phyloP scores from a whole-genome alignment of 2,329 filamentous ascomycete genomes.

The Colletotrichum incanum region DNA sequence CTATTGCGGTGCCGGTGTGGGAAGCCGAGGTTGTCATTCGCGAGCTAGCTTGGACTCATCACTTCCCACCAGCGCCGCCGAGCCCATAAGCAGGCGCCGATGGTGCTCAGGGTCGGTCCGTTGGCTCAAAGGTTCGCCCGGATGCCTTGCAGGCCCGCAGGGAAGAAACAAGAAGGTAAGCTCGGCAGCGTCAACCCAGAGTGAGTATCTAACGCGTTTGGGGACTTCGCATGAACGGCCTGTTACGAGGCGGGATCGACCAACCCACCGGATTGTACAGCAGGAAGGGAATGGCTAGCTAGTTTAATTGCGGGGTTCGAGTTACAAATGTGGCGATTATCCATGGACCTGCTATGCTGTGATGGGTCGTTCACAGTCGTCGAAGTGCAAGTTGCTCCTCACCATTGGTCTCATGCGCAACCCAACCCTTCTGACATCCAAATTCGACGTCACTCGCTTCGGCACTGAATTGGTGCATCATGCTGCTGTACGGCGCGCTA shows the following conservation, averaged over 20 bases:
- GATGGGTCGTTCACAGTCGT: not conserved
- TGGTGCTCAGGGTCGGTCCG: not conserved
- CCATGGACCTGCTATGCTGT: not conserved
- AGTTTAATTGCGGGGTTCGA: not conserved
- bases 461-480: not conserved
- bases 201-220: not conserved
- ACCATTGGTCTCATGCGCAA: not conserved
- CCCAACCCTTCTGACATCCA: not conserved
- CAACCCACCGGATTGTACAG: not conserved
- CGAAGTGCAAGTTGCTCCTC: too few relatives aligned
- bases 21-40: not conserved
- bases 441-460: slow-evolving; percentile 10
- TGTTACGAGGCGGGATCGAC: not conserved
- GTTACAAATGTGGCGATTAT: not conserved
- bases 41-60: not conserved
- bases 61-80: not conserved
- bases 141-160: slow-evolving; percentile 7
- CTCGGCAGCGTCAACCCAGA: not conserved
- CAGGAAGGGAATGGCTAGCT: not conserved
- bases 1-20: not conserved
- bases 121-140: slow-evolving; percentile 31
- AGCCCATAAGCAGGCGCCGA: not conserved
- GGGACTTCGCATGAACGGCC: slow-evolving; percentile 1
- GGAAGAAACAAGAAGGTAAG: not conserved
- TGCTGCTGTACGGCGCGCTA: not conserved